Base-by-base conservation (phyloP, 2,329 filamentous ascomycete species). In the Colletotrichum coccodes region DNA sequence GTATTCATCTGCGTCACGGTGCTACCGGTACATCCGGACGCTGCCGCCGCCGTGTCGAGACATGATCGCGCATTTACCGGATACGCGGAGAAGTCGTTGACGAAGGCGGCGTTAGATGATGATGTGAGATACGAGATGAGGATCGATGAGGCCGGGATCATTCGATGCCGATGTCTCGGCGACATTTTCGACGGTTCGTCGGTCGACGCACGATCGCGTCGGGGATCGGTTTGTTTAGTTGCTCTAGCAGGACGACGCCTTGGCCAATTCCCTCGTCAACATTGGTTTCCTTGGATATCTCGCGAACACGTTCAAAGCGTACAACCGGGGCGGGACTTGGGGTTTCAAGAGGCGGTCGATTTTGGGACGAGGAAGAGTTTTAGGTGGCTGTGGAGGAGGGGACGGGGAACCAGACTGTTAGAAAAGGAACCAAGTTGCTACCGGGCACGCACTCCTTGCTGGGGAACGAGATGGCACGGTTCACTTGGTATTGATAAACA, bases 291-390 rank as follows among this genome's bases (percentile, higher is more conserved):
- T 38, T 14, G 21, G 23, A 26, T 36, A 21, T 21, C 34, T 57
- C 46, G 30, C 30, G 18, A 50, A 18, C 54, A 28, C 46, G 38
- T 60, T 53, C 38, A 32, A 30, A 46, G 21, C 32, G 21, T 54
- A 30, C 26, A 57, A 12, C 18, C 42, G 6, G 36, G 40, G 49
- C 28, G 49, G 40, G 4, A 52, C 49, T 21, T 40, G 61, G 14
- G 36, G 61, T 42, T 52, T 60, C 61, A 11, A 56, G 30, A 62
- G 36, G 28, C 54, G n/a, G 49, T 44, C 54, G 23, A 36, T 42
- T 50, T 54, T 46, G 56, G 66, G 61, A 66, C 49, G 61, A 40
- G 56, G 52, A 65, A 66, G 54, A 69, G 61, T 69, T 66, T 69
- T 66, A 56, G 66, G 53, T 38, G 54, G 50, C 46, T 56, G 66